Evolutionary conservation across 2,329 filamentous ascomycete species (phyloP), one percentile per base, ranked within the genome.

Genomic region (Magnaporthiopsis incrustans): DNA sequence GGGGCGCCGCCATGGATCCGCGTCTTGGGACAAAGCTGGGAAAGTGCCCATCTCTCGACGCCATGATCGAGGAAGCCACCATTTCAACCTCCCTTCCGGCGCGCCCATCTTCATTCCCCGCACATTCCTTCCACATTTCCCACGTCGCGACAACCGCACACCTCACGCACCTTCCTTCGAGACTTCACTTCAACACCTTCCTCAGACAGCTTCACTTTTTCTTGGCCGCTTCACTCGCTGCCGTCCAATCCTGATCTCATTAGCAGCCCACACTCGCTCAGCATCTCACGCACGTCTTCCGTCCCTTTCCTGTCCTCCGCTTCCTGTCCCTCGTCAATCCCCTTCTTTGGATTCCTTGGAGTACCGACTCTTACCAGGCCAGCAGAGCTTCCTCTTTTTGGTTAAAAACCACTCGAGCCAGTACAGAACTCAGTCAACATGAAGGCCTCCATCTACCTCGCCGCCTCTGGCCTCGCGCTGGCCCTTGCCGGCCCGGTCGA

Each of bases 371-470:
- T 65, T 64, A 64, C 62, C 38, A 56, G 33, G 27, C 35, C 30
- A 35, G 18, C 62, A 65, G 64, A 62, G 14, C 58, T 38, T n/a
- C n/a, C 57, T 60, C 53, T 64, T 65, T 58, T 67, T 65, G 57
- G 64, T 65, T 60, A 69, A 61, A 57, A 59, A 59, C 65, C 63
- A 63, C n/a, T 22, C 44, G 33, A 59, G 50, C 18, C 60, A 58
- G 26, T 57, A 58, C 7, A 6, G 30, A 59, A 60, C 56, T 30
- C 60, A 61, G 59, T 65, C 73, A 81, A 73, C 67, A 84, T 84
- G 82, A 84, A 81, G 77, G 74, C 77, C 60, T 80, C 81, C 61
- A 66, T 79, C 64, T 73, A 79, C 68, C 72, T 84, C 68, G 73
- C 75, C 68, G 74, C 76, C 68, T 75, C 79, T 67, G 74, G 79